Base-by-base conservation (phyloP, 1,139 yeast genomes). In the Scheffersomyces illinoinensis region DNA sequence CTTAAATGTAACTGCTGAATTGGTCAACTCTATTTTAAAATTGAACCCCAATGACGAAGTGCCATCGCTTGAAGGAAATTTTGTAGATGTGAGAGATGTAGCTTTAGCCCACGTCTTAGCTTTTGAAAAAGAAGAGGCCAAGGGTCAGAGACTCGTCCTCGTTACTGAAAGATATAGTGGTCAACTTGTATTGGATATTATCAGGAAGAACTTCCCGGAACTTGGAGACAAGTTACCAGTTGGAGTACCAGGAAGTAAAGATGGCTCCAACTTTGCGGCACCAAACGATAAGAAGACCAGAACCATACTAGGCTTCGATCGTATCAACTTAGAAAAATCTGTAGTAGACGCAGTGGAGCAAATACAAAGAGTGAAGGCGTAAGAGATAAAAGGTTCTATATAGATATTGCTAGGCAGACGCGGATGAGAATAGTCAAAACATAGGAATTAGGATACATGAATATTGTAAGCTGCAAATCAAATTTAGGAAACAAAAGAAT, bases 261-360 rank as follows among this genome's bases (percentile, higher is more conserved):
- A 55, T 7, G 57, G 64, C 43, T 49, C 58, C 8, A 56, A 62
- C 18, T 56, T 56, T 52, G 53, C 61, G 33, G 53, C 58, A 50
- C 19, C 55, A 1, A 67, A 63, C 54, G 74, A 75, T 57, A 60
- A 61, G 33, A 65, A 70, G 59, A 74, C 83, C n/a, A 70, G 70
- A 50, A 60, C 68, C 51, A 54, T 82, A 4, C 69, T 82, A 56
- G 81, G 77, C 5, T 71, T 77, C 54, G 67, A 74, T 20, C 80
- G 76, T 66, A 74, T 71, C 54, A 66, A 72, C 33, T 68, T 83
- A 58, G 77, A 77, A 53, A 62, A 73, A 39, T 68, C 81, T 5
- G 72, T 82, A n/a, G 64, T 65, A 56, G 87, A 83, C 65, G 72
- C 85, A 0, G 78, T 81, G 26, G 58, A 65, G 33, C 87, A 84